These are phyloP conservation scores for Rhododendron ovatum DNA, from an alignment of 148 eudicot species.

Conservation along the genomic window DNA sequence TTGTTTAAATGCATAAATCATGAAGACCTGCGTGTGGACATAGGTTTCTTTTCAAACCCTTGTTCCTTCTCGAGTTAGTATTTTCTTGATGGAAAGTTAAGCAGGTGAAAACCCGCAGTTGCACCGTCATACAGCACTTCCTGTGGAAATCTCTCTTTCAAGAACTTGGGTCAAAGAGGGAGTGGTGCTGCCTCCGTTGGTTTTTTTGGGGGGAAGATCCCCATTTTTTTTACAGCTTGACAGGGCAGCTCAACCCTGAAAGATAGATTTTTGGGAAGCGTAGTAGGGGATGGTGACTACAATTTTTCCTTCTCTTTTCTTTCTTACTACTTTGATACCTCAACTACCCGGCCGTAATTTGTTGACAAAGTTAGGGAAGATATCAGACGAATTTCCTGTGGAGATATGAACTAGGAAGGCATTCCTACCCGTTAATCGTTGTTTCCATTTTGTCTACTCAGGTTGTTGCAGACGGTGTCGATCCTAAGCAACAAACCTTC, in stretches of 20 bases:
- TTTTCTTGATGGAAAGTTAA: background rate
- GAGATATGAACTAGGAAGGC: background rate
- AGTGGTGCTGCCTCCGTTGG: background rate
- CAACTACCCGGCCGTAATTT: background rate
- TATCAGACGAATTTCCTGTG: background rate
- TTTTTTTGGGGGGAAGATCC: background rate
- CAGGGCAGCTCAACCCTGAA: background rate
- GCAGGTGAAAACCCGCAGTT: background rate
- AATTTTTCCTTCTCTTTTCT: no score
- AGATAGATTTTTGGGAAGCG: background rate
- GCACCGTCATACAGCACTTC: background rate
- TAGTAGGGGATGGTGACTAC: background rate
- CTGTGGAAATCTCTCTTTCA: slow-evolving; percentile 2
- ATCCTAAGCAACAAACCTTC: slow-evolving; percentile 71
- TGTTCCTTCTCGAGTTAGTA: background rate
- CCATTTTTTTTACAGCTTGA: background rate
- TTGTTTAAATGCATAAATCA: background rate
- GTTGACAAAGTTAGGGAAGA: background rate
- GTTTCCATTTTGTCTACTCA: slow-evolving; percentile 16
- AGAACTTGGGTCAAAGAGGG: background rate
- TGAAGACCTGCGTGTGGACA: background rate
- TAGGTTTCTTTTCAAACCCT: background rate
- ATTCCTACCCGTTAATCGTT: background rate
- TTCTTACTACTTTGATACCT: background rate
- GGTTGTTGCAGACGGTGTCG: slow-evolving; percentile 69